These are phyloP conservation scores for Ogataea haglerorum DNA, from an alignment of 805 yeast genomes.

Conservation along the genomic window DNA sequence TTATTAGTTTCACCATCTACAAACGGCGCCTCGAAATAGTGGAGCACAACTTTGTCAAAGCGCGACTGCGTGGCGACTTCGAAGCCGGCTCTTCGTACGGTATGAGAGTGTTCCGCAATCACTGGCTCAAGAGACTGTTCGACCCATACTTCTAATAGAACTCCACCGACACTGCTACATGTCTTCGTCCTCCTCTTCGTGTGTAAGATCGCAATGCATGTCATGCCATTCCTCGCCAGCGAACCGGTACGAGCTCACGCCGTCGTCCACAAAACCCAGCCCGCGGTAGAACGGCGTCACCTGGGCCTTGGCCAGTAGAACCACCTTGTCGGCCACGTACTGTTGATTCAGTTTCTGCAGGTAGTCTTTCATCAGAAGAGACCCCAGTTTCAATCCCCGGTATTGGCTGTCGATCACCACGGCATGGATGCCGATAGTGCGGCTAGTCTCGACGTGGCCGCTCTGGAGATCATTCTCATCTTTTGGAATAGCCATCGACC, in stretches of 20 bases:
- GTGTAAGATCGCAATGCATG: constrained; percentile 40
- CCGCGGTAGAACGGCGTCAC: constrained; percentile 75
- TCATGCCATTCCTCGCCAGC: constrained; percentile 65
- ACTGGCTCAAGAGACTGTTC: constrained; percentile 49
- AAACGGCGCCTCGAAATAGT: constrained; percentile 33
- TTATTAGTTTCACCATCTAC: constrained; percentile 40
- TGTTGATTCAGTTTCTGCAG: constrained; percentile 86
- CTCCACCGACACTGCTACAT: constrained; percentile 9
- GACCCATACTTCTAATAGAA: constrained; percentile 38
- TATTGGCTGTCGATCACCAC: constrained; percentile 72
- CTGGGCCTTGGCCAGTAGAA: constrained; percentile 66
- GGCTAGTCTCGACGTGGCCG: constrained; percentile 77
- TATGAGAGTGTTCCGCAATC: constrained; percentile 56
- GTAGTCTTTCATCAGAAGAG: constrained; percentile 81
- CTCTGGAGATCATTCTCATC: constrained; percentile 21
- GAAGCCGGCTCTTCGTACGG: constrained; percentile 51
- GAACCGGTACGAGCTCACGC: constrained; percentile 55
- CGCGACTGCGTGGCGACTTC: constrained; percentile 38
- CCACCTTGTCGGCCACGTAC: constrained; percentile 75
- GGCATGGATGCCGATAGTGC: constrained; percentile 77
- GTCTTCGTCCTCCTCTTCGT: constrained; percentile 42
- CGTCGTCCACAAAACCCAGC: constrained; percentile 73
- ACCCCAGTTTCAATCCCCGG: constrained; percentile 80
- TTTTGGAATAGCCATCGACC: constrained; percentile 45
- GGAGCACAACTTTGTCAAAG: constrained; percentile 37